These are phyloP conservation scores for Trichomonas vaginalis DNA, from an alignment of 208 protist genomes.

Conservation along the genomic window DNA sequence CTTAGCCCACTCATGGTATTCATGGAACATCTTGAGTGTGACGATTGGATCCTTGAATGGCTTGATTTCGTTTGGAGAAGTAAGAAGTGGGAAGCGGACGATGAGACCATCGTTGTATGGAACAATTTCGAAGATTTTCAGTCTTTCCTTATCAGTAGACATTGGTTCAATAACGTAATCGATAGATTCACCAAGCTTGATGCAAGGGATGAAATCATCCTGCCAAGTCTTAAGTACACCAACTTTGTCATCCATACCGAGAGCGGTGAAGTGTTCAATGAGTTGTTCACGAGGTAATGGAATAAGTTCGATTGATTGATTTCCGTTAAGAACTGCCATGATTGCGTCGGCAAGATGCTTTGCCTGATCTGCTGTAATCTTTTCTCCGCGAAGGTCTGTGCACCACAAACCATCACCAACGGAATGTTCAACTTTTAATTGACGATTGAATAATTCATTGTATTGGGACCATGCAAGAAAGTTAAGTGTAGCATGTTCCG, in stretches of 20 bases:
- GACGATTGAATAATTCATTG: not conserved
- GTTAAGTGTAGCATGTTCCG: not conserved
- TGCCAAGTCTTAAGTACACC: not conserved
- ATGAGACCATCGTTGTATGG: not conserved
- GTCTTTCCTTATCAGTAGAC: not conserved
- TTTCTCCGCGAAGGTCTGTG: not conserved
- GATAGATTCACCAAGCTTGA: not conserved
- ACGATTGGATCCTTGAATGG: not conserved
- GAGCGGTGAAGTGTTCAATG: not conserved
- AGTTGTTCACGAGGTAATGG: not conserved
- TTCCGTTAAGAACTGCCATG: not conserved
- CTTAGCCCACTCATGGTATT: not conserved
- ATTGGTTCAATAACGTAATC: not conserved
- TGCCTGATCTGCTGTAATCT: not conserved
- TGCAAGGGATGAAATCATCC: constrained; percentile 1
- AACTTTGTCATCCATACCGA: not conserved
- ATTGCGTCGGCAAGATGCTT: not conserved
- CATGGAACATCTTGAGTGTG: not conserved
- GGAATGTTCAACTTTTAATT: not conserved
- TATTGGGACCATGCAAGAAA: not conserved
- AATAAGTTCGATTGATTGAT: not conserved
- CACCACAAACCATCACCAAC: not conserved
- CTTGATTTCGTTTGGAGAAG: not conserved
- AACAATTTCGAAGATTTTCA: not conserved
- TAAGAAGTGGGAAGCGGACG: not conserved